Base-by-base conservation (phyloP, 106 monocot species). In the Dendrobium nobile region DNA sequence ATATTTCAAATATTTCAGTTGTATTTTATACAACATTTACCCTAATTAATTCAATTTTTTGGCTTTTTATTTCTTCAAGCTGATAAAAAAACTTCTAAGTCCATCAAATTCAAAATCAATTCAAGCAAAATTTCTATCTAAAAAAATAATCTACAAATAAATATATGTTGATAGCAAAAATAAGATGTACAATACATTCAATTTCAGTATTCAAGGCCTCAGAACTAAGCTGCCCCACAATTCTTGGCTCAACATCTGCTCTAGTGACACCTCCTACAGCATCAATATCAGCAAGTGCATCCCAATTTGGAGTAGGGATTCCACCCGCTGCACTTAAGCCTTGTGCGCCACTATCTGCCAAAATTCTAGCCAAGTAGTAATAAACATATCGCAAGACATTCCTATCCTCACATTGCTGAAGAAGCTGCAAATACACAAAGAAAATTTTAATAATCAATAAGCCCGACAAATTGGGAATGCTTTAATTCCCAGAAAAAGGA, bases 271-370 rank as follows among this genome's bases (percentile, higher is more conserved):
- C 98, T 70, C 98, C 98, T 79, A 85, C 91, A 84, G 95, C 91
- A 92, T 98, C 98, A 80, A 98, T 95, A 81, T 98, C 92, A 58
- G 98, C 98, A 84, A 98, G 98, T 81, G 91, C 95, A 91, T 98
- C 98, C 98, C 98, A 98, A 82, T 98, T 98, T 72, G 98, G 98
- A 77, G 98, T 98, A 5, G 98, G 98, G 48, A 98, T 98, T 77
- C 98, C 98, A 82, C 97, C 97, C 78, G 88, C 88, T 79, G 92
- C 81, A 84, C 94, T 92, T 81, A 92, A 79, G 58, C 97, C 91
- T 81, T 98, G 91, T 51, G 87, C 67, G 79, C 92, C 95, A 91
- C 74, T 91, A 81, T 98, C 98, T 82, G 98, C 90, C 80, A 98
- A 84, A 64, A 98, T 98, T 85, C 98, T 92, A 31, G 98, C 95